A percentile compares a stretch with the other conserved stretches of the same genome.
phyloP scores from a whole-genome alignment of 352 stramenopile genomes.

The Phytophthora boehmeriae region DNA sequence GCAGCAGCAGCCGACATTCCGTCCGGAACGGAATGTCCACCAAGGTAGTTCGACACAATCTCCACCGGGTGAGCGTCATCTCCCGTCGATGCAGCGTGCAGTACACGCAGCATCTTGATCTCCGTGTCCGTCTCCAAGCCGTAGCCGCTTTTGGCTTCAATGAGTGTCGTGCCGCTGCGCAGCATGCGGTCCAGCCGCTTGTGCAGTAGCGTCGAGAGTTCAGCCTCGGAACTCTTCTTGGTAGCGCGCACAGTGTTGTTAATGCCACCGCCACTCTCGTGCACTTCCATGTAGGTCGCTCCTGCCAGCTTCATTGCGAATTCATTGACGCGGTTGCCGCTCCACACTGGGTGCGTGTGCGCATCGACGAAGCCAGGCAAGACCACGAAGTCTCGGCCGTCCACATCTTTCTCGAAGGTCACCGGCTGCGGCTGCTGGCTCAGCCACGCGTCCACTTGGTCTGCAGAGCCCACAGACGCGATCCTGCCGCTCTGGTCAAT shows the following conservation, averaged over 20 bases:
- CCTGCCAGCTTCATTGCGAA: slow-evolving; percentile 89
- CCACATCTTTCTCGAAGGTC: slow-evolving; percentile 74
- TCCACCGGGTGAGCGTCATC: slow-evolving; percentile 60
- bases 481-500: slow-evolving; percentile 60
- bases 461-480: slow-evolving; percentile 61
- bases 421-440: slow-evolving; percentile 57
- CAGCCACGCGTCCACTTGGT: slow-evolving; percentile 65
- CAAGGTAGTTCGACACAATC: slow-evolving; percentile 82
- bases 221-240: slow-evolving; percentile 62
- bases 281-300: slow-evolving; percentile 87
- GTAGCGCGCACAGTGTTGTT: slow-evolving; percentile 82
- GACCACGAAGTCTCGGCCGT: slow-evolving; percentile 70
- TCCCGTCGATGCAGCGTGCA: slow-evolving; percentile 51
- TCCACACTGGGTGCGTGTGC: slow-evolving; percentile 87
- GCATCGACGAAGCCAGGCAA: slow-evolving; percentile 82
- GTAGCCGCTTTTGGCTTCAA: slow-evolving; percentile 87
- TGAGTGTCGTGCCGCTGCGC: slow-evolving; percentile 71
- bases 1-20: slow-evolving; percentile 65
- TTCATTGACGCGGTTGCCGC: slow-evolving; percentile 84
- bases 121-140: slow-evolving; percentile 82
- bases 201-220: slow-evolving; percentile 57
- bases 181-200: slow-evolving; percentile 77
- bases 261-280: slow-evolving; percentile 79
- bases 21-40: slow-evolving; percentile 79
- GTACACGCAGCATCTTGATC: slow-evolving; percentile 86